Base-by-base conservation (phyloP, 352 stramenopile species). In the Thraustotheca clavata region DNA sequence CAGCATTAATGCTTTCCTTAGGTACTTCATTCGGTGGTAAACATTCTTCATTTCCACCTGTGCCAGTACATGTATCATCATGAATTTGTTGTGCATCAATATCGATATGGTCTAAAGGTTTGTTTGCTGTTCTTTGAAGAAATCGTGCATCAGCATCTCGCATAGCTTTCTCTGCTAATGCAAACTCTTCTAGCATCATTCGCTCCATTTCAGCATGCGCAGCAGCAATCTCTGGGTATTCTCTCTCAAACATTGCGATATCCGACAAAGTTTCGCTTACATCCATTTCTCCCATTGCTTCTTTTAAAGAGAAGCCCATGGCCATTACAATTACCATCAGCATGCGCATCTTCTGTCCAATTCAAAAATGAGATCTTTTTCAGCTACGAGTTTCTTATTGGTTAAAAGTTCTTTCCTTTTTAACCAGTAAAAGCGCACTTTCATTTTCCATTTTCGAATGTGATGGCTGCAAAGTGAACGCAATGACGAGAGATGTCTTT, bases 291-390 rank as follows among this genome's bases (percentile, higher is more conserved):
- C 38, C 16, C 16, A 43, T 18, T 43, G 43, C 43, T 52, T 31
- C 24, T 31, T 11, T 9, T 31, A 52, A 18, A 4, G n/a, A 40
- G 5, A 12, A 20, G n/a, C 29, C 26, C 36, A 36, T 32, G 16
- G 41, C 2, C 16, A 35, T 33, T 4, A 31, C 57, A 12, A 22
- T 5, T 33, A 34, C 16, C 18, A 62, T 16, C 57, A 52, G 9
- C 3, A 65, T 39, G 4, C 7, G 7, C 4, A n/a, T 31, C 18
- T 40, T 20, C 57, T n/a, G 33, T 46, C 34, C 2, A 5, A 24
- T 63, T 38, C 33, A 8, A 38, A 40, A 59, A 33, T 60, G 57
- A 40, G 57, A 65, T 65, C 57, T 65, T 65, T 65, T 14, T 9
- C 27, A n/a, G 0, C 4, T 0, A 49, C 24, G 29, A 61, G 49